Conservation (phyloP, 306 rosid genomes). For the Quillaja saponaria region DNA sequence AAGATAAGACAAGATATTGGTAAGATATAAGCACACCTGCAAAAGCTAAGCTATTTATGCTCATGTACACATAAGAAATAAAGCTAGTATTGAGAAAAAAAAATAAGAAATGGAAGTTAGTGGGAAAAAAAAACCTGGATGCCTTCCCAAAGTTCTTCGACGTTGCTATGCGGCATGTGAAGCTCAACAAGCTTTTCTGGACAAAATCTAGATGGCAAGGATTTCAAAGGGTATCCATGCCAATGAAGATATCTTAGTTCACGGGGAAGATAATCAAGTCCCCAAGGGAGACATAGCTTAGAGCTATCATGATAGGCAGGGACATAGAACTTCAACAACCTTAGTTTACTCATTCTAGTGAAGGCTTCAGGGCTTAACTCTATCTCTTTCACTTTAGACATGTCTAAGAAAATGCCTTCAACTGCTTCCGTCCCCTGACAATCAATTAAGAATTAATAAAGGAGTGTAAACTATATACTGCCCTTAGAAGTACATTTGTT, state of each 20-base stretch:
- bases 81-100: not conserved
- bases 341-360: constrained; percentile 16
- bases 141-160: constrained; percentile 33
- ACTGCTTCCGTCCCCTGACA: constrained; percentile 31
- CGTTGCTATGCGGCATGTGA: constrained; percentile 6
- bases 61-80: not conserved
- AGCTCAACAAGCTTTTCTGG: constrained; percentile 21
- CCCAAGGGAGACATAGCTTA: not conserved
- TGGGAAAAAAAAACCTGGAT: constrained; percentile 7
- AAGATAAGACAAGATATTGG: no score
- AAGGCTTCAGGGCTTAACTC: constrained; percentile 20
- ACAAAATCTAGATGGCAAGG: not conserved
- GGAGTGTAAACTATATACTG: not conserved
- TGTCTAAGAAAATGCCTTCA: constrained; percentile 24
- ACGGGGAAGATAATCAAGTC: constrained; percentile 10
- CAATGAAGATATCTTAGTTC: constrained; percentile 27
- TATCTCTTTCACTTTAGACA: not conserved
- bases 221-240: constrained; percentile 21
- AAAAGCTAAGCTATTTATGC: no score
- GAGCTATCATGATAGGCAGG: not conserved
- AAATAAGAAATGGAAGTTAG: not conserved
- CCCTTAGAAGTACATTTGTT: no score
- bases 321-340: constrained; percentile 13
- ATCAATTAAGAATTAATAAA: not conserved
- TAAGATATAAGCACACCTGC: no score